Evolutionary conservation across 1,284 basidiomycete species (phyloP), one percentile per base, ranked within the genome.

Genomic region (Cystobasidium slooffiae): DNA sequence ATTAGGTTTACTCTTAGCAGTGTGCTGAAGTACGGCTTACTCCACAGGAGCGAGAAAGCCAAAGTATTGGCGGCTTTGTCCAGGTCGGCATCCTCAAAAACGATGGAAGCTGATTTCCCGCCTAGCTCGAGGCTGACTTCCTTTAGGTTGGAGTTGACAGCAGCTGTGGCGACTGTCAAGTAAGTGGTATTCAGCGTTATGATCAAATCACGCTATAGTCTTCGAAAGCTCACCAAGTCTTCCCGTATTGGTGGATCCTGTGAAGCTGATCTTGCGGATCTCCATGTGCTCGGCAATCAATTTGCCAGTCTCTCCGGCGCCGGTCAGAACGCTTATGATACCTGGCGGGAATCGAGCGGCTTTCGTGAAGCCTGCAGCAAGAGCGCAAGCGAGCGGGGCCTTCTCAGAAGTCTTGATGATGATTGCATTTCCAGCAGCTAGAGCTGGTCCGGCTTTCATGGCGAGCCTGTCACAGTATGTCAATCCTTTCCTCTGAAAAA

Each of bases 351-450:
- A 75, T 8, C 79, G 79, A 16, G 78, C 79, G 51, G 79, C 74
- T 43, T 75, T 72, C n/a, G 66, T 58, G n/a, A 78, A 69, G 46
- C 68, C 59, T 37, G 76, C 78, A 20, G 79, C 58, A 18, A 67
- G 55, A 10, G 79, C 66, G 43, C 68, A 77, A 6, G 77, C 53
- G 12, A 81, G 76, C 10, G 80, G 80, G 3, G 79, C 79, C 44
- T 79, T 77, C 61, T 81, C 80, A 39, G 80, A 78, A 3, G 79
- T 75, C 75, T 81, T 81, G 76, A 81, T 78, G 37, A 81, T 79
- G 46, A 81, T 75, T n/a, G 78, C 72, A 68, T 79, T 80, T 7
- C 80, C 80, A 5, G 78, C 76, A 10, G 80, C 80, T 4, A 81
- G 76, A 0, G 80, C 80, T 16, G 80, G 80, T 7, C 80, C 82